Percentiles rank a stretch among this genome's conserved stretches.
Evolutionary conservation across 208 protist genomes (phyloP).

Genomic region (Kentomonas sorsogonicus): DNA sequence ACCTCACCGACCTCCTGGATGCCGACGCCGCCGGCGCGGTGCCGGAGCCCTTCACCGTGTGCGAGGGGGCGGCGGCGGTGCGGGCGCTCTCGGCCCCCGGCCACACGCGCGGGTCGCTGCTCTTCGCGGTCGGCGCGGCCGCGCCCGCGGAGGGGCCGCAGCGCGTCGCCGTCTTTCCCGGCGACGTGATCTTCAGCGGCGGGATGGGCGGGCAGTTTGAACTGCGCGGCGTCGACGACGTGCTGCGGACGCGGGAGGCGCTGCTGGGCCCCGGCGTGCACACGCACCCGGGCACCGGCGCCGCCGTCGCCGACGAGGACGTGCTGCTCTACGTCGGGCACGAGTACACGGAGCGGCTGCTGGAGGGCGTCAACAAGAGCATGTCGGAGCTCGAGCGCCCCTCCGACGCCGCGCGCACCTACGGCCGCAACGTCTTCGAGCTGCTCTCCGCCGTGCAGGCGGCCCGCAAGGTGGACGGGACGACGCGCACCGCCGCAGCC

Average conservation of each 20-base stretch:
- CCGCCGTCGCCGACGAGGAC: slow-evolving; percentile 37
- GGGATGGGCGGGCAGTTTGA: slow-evolving; percentile 92
- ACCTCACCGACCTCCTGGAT: slow-evolving; percentile 45
- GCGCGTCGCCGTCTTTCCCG: slow-evolving; percentile 82
- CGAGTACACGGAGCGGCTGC: slow-evolving; percentile 66
- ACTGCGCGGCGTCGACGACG: slow-evolving; percentile 34
- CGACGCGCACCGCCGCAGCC: slow-evolving; percentile 3
- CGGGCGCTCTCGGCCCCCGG: slow-evolving; percentile 60
- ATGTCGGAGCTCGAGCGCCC: slow-evolving; percentile 14
- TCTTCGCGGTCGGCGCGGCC: slow-evolving; percentile 58
- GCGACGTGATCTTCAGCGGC: slow-evolving; percentile 92
- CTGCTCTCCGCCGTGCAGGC: not conserved
- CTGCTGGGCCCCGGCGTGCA: slow-evolving; percentile 35
- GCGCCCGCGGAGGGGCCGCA: slow-evolving; percentile 38
- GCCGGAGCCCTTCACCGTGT: slow-evolving; percentile 45
- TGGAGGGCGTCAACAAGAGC: slow-evolving; percentile 35
- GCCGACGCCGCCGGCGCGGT: too few species aligned
- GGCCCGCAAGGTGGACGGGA: not conserved
- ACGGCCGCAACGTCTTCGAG: not conserved
- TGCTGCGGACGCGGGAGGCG: slow-evolving; percentile 31
- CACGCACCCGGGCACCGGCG: slow-evolving; percentile 57
- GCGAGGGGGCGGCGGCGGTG: slow-evolving; percentile 37
- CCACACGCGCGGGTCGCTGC: slow-evolving; percentile 77
- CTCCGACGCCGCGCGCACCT: not conserved
- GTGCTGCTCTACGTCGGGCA: slow-evolving; percentile 76